Base-by-base conservation (phyloP, 1,284 basidiomycete genomes). In the Prillingera fragicola region DNA sequence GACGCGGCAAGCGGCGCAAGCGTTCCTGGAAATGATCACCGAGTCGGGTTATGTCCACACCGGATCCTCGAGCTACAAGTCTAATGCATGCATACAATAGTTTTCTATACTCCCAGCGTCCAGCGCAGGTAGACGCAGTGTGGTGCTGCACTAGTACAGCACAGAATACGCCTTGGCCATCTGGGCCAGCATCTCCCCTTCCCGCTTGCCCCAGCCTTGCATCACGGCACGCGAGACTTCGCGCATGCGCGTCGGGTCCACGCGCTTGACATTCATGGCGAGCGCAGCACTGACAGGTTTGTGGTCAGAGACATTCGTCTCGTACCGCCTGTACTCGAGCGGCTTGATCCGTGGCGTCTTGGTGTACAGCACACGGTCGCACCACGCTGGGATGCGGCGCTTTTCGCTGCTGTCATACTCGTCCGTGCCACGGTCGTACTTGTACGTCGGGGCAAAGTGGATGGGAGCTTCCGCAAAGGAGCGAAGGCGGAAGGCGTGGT, bases 351-450 rank as follows among this genome's bases (percentile, higher is more conserved):
- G 74, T 5, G 77, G 74, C 26, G 80, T 77, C n/a, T 82, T 79
- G 10, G 48, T 59, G 80, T 85, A 95, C 29, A 97, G 73, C 18
- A 97, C 80, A 7, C 94, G 81, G 68, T 98, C 94, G 70, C 94
- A 98, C 90, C 92, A 97, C 0, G 92, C 89, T 1, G 92, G 94
- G 8, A 83, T 78, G 0, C 94, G 80, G 18, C 80, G 78, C 69
- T 97, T 97, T 63, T 89, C 87, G 2, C 84, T 87, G 2, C 83
- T 76, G 65, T 98, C 94, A 63, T 87, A 98, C 49, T 82, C 78
- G 61, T 79, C 68, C 6, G 86, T 82, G 4, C 78, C 74, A 1
- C 78, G 80, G 65, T 96, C 87, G 71, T 95, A 97, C 72, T 97
- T 97, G 80, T 97, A 98, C 15, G 94, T 98, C 13, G 92, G 92